phyloP scores from a whole-genome alignment of 129 eudicot genomes.

The Saussurea involucrata region DNA sequence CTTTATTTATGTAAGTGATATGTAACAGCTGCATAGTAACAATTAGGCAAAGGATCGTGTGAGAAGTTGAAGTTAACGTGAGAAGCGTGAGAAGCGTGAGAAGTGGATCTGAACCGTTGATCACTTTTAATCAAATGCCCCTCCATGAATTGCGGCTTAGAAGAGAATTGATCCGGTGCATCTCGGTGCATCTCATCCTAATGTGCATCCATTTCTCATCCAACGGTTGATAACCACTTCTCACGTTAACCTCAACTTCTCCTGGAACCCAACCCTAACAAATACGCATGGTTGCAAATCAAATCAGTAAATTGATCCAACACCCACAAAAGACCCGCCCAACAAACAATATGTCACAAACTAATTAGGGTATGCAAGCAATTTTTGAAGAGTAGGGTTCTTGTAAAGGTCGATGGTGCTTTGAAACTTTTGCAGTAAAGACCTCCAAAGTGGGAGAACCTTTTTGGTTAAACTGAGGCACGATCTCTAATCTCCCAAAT shows the following conservation, averaged over 20 bases:
- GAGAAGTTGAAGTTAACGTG: no score
- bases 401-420: neutral
- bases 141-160: no score
- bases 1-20: slow-evolving; percentile 1
- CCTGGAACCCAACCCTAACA: no score
- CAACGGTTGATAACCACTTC: no score
- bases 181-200: no score
- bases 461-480: neutral
- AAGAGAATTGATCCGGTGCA: no score
- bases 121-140: no score
- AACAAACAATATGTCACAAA: neutral
- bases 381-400: neutral
- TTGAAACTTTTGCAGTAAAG: neutral
- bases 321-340: slow-evolving; percentile 3
- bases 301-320: neutral
- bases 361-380: neutral
- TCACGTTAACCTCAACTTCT: no score
- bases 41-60: no score
- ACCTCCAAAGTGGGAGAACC: neutral
- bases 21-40: slow-evolving; percentile 1
- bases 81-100: no score
- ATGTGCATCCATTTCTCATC: no score
- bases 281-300: neutral
- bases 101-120: no score
- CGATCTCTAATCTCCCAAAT: neutral